Base-by-base conservation (phyloP, 2,329 filamentous ascomycete species). In the Aspergillus caelatus region DNA sequence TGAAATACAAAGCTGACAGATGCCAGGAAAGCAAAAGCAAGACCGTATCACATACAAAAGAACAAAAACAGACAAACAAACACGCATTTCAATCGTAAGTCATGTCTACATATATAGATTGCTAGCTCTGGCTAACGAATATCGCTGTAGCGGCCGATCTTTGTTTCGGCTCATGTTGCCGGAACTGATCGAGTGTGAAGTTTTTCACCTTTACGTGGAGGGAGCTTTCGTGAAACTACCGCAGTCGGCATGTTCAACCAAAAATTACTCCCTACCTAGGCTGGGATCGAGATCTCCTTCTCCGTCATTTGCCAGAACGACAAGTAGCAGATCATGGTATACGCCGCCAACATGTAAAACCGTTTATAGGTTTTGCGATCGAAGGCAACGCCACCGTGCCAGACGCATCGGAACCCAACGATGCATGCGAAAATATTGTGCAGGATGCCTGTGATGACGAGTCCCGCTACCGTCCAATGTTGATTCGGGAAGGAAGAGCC, bases 91-190 rank as follows among this genome's bases (percentile, higher is more conserved):
- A 63, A 63, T 26, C 50, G 61, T 63, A 60, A 50, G 61, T 52
- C 21, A 10, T 57, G 7, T n/a, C 36, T 30, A 12, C 9, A 11
- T 21, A 11, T 41, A 16, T 39, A n/a, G 23, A 10, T 34, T 39
- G 23, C 26, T 30, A 21, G 14, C 4, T 3, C 32, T n/a, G 26
- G 26, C 55, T 63, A 26, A 61, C 16, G 8, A n/a, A 19, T 36
- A 16, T 34, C 11, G 0, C 32, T 6, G 26, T 26, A 65, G 62
- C 62, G 9, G 62, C 55, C 11, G 62, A 66, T 58, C 21, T 64
- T 46, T 66, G 64, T 36, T 66, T 66, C 23, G 62, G 64, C 2
- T 62, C 64, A 4, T 66, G 64, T 46, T 66, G 62, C 26, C 64
- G 64, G 12, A 62, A 64, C 23, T 63, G 19, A 64, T 45, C 28